Conservation (phyloP, 805 yeast species). For the Wickerhamiella parazyma region DNA sequence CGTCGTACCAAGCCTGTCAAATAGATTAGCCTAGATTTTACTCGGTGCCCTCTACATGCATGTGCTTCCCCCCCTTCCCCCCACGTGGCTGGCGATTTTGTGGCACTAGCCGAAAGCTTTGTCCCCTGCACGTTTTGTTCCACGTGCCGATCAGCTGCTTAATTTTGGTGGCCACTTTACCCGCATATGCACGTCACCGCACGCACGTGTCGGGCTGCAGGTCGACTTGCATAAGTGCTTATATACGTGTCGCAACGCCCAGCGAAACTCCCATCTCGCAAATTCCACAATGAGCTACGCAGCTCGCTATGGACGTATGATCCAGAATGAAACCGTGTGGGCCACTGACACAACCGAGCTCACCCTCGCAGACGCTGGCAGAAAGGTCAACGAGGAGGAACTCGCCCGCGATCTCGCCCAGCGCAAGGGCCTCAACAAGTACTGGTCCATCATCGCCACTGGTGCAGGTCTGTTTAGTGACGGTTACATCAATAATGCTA, state of each 20-base stretch:
- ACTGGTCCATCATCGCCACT: constrained; percentile 63
- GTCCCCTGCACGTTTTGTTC: too few relatives aligned
- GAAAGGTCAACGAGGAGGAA: neutral
- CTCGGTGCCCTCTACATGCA: too few relatives aligned
- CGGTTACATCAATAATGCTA: constrained; percentile 80
- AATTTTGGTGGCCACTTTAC: neutral
- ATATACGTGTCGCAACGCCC: neutral
- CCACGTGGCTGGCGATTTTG: too few relatives aligned
- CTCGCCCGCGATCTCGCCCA: neutral
- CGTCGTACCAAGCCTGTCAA: constrained; percentile 2
- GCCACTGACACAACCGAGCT: constrained; percentile 4
- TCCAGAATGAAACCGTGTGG: constrained; percentile 6
- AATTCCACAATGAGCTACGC: neutral
- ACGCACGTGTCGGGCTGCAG: neutral
- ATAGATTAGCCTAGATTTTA: too few relatives aligned
- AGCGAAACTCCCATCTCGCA: neutral
- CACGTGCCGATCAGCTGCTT: too few relatives aligned
- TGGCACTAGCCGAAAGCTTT: too few relatives aligned
- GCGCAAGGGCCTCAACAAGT: constrained; percentile 21
- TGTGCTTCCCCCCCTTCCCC: too few relatives aligned
- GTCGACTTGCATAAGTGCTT: neutral
- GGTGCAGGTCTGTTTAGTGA: constrained; percentile 93
- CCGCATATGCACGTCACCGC: neutral
- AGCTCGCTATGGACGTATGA: constrained; percentile 1
- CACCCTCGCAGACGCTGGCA: constrained; percentile 1